Evolutionary conservation across 2,329 filamentous ascomycete species (phyloP).

Genomic region (Periconia sp.): DNA sequence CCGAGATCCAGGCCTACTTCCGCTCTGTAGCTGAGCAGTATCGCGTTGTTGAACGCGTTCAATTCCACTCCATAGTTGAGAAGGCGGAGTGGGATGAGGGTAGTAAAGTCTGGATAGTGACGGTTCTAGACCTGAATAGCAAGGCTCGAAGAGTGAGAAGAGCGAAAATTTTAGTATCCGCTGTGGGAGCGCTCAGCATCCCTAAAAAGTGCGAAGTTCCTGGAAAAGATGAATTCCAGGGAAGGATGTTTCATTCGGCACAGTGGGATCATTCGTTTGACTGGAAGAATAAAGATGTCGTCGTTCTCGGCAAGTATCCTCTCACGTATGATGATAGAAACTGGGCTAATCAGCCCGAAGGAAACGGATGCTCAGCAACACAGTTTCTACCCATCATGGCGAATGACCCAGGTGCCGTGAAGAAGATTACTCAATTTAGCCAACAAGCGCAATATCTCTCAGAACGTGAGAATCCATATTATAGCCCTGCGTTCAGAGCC

Average conservation of each 20-base stretch:
- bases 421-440: slow-evolving; percentile 55
- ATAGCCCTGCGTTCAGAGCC: slow-evolving; percentile 49
- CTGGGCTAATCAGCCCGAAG: slow-evolving; percentile 20
- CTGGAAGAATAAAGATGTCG: slow-evolving; percentile 49
- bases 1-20: slow-evolving; percentile 62
- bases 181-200: slow-evolving; percentile 36
- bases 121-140: slow-evolving; percentile 26
- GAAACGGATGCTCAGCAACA: slow-evolving; percentile 56
- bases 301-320: slow-evolving; percentile 30
- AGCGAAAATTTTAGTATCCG: slow-evolving; percentile 34
- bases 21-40: slow-evolving; percentile 60
- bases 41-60: slow-evolving; percentile 61
- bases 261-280: slow-evolving; percentile 57
- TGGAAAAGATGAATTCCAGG: slow-evolving; percentile 54
- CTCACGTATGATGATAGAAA: background rate
- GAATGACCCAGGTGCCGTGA: slow-evolving; percentile 41
- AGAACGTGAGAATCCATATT: slow-evolving; percentile 52
- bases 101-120: slow-evolving; percentile 58
- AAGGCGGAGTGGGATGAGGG: slow-evolving; percentile 62
- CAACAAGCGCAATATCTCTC: slow-evolving; percentile 59
- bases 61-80: slow-evolving; percentile 62
- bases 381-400: slow-evolving; percentile 56
- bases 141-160: slow-evolving; percentile 24
- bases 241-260: slow-evolving; percentile 39
- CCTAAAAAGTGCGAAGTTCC: slow-evolving; percentile 48